phyloP scores from a whole-genome alignment of 257 asterid species.

The Gynochthodes officinalis region DNA sequence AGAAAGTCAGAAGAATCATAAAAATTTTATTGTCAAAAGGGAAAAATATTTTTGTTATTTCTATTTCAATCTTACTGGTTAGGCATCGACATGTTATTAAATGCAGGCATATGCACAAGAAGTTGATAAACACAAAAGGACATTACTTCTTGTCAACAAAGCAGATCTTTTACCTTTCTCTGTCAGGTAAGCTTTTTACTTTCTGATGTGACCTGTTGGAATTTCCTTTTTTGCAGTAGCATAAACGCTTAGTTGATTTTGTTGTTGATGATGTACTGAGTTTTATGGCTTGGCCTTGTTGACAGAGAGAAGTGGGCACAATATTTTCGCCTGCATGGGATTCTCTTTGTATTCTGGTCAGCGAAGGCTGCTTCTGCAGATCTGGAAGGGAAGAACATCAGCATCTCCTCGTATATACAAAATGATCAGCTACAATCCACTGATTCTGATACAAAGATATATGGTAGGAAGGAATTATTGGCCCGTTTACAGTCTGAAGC shows the following conservation, averaged over 20 bases:
- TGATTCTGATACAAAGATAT: conserved; percentile 58
- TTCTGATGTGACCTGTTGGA: conserved; percentile 12
- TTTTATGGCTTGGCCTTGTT: conserved; percentile 13
- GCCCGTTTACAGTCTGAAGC: conserved; percentile 82
- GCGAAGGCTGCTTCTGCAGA: conserved; percentile 92
- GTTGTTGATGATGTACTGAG: too few species aligned
- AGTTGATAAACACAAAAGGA: conserved; percentile 83
- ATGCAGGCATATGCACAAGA: conserved; percentile 86
- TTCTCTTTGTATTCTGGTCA: conserved; percentile 94
- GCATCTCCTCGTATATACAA: conserved; percentile 26
- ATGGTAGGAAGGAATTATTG: conserved; percentile 77
- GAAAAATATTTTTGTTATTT: neutral
- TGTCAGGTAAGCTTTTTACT: conserved; percentile 55
- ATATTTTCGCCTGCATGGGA: conserved; percentile 65
- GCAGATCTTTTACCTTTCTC: conserved; percentile 88
- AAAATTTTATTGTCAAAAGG: neutral
- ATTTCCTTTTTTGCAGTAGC: neutral
- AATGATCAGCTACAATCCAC: conserved; percentile 33
- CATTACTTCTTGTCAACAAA: conserved; percentile 91
- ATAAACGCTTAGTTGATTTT: too few species aligned
- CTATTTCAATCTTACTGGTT: conserved; percentile 7
- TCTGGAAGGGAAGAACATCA: conserved; percentile 56
- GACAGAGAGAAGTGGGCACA: conserved; percentile 83
- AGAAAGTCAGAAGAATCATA: neutral
- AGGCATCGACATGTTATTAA: neutral